These are phyloP conservation scores for Mimosa bimucronata DNA, from an alignment of 306 rosid species.

Conservation along the genomic window DNA sequence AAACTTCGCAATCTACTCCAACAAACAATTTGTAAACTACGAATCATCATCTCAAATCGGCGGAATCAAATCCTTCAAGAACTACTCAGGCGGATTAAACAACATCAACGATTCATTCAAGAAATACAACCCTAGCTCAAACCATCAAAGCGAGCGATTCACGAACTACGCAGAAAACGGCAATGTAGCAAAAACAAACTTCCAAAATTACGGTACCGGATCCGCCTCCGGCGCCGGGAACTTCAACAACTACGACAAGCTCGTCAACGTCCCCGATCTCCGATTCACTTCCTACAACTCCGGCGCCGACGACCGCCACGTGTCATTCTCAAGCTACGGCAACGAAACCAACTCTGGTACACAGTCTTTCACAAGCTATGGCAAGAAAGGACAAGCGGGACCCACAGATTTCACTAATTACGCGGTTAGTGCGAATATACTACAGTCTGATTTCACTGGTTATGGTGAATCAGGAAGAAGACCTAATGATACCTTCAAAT, in stretches of 20 bases:
- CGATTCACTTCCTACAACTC: slow-evolving; percentile 69
- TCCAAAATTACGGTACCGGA: slow-evolving; percentile 58
- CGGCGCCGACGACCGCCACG: slow-evolving; percentile 55
- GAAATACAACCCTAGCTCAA: slow-evolving; percentile 55
- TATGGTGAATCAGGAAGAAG: slow-evolving; percentile 63
- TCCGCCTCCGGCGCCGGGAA: slow-evolving; percentile 56
- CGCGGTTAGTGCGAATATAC: slow-evolving; percentile 58
- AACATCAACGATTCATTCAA: slow-evolving; percentile 66
- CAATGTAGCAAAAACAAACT: slow-evolving; percentile 67
- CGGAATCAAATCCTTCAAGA: slow-evolving; percentile 75
- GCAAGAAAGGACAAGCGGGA: slow-evolving; percentile 58
- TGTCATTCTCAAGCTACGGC: slow-evolving; percentile 68
- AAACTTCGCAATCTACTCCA: slow-evolving; percentile 58
- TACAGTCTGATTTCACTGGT: slow-evolving; percentile 64
- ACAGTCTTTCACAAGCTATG: slow-evolving; percentile 66
- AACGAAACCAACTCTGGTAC: slow-evolving; percentile 81
- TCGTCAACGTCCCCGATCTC: slow-evolving; percentile 82
- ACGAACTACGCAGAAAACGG: slow-evolving; percentile 67
- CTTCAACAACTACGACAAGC: slow-evolving; percentile 63
- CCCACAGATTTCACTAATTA: slow-evolving; percentile 67
- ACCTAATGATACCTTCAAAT: slow-evolving; percentile 65
- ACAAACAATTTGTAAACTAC: slow-evolving; percentile 68
- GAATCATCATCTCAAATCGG: slow-evolving; percentile 46
- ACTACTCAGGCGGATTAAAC: slow-evolving; percentile 79
- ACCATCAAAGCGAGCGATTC: slow-evolving; percentile 57